Evolutionary conservation across 768 basidiomycete species (phyloP).

Genomic region (Solioccasus polychromus): DNA sequence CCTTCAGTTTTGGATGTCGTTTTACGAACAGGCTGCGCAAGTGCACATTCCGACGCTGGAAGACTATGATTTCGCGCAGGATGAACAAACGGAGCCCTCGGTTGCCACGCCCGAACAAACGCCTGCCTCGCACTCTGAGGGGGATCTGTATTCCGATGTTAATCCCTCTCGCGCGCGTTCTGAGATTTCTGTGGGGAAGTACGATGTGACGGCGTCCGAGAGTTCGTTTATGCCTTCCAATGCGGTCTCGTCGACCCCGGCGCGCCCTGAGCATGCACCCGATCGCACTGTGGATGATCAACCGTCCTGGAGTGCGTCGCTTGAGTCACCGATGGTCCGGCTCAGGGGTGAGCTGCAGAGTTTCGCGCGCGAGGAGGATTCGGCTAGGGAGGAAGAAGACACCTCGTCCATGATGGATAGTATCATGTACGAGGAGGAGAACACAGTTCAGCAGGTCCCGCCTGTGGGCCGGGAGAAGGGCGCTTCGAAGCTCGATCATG

Average conservation of each 20-base stretch:
- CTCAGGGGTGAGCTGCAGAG: conserved; percentile 61
- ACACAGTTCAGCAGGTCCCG: conserved; percentile 24
- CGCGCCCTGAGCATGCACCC: conserved; percentile 33
- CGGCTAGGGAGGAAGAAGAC: conserved; percentile 27
- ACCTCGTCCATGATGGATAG: conserved; percentile 22
- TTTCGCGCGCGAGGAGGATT: conserved; percentile 41
- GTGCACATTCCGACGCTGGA: conserved; percentile 76
- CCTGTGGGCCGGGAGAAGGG: conserved; percentile 40
- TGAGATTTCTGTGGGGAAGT: conserved; percentile 11
- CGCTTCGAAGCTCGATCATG: conserved; percentile 42
- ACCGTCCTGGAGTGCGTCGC: conserved; percentile 68
- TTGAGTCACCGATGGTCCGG: conserved; percentile 72
- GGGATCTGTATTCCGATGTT: conserved; percentile 1
- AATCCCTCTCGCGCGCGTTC: conserved; percentile 14
- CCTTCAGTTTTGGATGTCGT: conserved; percentile 89
- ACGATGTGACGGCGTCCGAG: conserved; percentile 52
- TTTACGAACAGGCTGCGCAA: conserved; percentile 93
- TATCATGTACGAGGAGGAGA: conserved; percentile 30
- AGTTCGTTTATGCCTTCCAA: conserved; percentile 73
- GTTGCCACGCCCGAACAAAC: conserved; percentile 13
- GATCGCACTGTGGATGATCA: conserved; percentile 45
- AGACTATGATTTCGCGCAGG: conserved; percentile 59
- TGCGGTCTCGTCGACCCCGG: conserved; percentile 79
- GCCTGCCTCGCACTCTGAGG: conserved; percentile 11
- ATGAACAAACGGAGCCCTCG: conserved; percentile 41